These are phyloP conservation scores for Trypethelium eluteriae DNA, from an alignment of 495 filamentous ascomycete species.

Conservation along the genomic window DNA sequence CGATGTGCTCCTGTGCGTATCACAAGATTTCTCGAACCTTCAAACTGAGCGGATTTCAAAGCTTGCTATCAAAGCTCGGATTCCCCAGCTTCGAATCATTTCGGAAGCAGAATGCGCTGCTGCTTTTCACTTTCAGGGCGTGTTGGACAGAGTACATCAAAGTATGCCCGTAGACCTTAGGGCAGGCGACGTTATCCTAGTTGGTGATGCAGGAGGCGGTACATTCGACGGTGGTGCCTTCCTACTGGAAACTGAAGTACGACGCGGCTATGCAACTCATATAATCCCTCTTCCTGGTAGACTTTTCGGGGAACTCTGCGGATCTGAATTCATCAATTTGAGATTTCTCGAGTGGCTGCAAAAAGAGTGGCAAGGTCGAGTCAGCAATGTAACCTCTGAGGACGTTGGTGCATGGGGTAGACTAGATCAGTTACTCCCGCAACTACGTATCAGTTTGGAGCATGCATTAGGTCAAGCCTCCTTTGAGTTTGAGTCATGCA, in stretches of 20 bases:
- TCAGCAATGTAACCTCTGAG: neutral
- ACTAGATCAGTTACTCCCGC: neutral
- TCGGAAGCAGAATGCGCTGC: slow-evolving; percentile 4
- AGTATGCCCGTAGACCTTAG: neutral
- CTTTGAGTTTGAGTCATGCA: neutral
- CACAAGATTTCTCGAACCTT: neutral
- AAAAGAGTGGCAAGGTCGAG: neutral
- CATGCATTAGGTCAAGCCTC: neutral
- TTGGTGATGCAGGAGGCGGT: neutral
- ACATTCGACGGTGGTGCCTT: neutral
- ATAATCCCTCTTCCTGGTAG: neutral
- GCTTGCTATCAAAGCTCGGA: neutral
- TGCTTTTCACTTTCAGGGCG: neutral
- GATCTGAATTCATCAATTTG: slow-evolving; percentile 2
- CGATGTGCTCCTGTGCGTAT: neutral
- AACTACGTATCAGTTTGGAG: neutral
- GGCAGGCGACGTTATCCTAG: neutral
- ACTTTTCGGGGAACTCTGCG: neutral
- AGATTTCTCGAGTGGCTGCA: neutral
- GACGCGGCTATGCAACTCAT: neutral
- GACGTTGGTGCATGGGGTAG: neutral
- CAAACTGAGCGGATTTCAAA: neutral
- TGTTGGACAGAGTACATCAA: neutral
- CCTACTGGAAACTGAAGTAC: neutral
- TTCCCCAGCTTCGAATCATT: neutral